Evolutionary conservation across 148 eudicot species (phyloP).

Genomic region (Rhododendron ovatum): DNA sequence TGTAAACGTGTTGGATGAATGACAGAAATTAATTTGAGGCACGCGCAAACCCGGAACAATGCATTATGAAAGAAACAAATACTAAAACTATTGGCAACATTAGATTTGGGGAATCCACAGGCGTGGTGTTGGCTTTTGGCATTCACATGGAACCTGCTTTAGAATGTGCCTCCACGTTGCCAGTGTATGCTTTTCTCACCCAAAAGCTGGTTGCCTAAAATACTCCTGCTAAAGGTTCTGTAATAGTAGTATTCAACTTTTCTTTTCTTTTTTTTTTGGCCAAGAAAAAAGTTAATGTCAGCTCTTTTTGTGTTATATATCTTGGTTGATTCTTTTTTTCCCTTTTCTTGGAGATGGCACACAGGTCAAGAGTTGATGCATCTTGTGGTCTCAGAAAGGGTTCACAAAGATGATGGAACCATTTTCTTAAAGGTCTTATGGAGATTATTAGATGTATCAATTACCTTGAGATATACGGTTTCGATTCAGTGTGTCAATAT

Average conservation of each 20-base stretch:
- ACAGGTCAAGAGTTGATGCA: no score
- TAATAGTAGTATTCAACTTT: background rate
- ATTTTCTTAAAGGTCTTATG: no score
- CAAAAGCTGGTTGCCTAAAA: background rate
- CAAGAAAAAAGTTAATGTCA: background rate
- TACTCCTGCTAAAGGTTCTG: background rate
- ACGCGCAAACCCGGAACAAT: background rate
- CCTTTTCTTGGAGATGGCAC: no score
- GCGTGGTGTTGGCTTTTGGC: background rate
- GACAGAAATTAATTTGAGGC: no score
- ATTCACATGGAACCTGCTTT: background rate
- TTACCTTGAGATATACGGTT: no score
- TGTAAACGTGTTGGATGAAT: no score
- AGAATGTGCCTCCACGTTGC: conserved; percentile 1
- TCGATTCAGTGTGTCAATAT: no score
- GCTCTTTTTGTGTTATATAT: background rate
- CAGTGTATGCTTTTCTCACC: background rate
- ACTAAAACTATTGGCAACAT: background rate
- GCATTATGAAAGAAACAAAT: background rate
- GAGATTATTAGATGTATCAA: no score
- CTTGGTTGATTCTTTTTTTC: no score
- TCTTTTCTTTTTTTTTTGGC: background rate
- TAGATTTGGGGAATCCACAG: background rate
- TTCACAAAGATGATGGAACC: no score
- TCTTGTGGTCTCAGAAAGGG: no score